Base-by-base conservation (phyloP, 768 basidiomycete species). In the Calvatia gigantea region DNA sequence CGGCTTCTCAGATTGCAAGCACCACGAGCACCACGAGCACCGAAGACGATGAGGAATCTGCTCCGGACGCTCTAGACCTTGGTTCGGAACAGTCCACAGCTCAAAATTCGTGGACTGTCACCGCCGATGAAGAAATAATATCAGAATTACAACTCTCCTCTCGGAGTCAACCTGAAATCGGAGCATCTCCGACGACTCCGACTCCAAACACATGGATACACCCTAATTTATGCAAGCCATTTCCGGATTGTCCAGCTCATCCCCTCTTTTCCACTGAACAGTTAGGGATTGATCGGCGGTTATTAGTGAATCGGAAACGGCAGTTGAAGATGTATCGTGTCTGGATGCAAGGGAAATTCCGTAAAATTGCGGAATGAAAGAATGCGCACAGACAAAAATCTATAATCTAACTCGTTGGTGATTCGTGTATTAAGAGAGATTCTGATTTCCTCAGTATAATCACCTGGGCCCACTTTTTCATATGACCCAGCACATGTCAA, bases 301-400 rank as follows among this genome's bases (percentile, higher is more conserved):
- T 99, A 54, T 77, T 98, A 41, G 86, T 99, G 50, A 99, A 99
- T 65, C 79, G 97, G 43, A 98, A 97, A 72, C 77, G 91, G 56
- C 89, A 94, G 71, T 72, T 97, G 48, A 96, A 96, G 70, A 99
- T 99, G 97, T 98, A 96, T 67, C 78, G 97, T 43, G 89, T 94
- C 0, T 96, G 93, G 93, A 84, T 94, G 85, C 93, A 95, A 70
- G 91, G 83, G 0, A 88, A 86, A 65, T 93, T 93, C 65, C 74
- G 76, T 56, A 90, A 87, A 67, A 35, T 76, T 19, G 65, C 64
- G 76, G 68, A 78, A 78, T 33, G 79, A n/a, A 65, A n/a, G n/a
- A n/a, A 19, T 51, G 14, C 21, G 11, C 32, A 47, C 27, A 14
- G 31, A 21, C 6, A 45, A 25, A 2, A 23, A 21, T 19, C 7